A percentile compares a stretch with the other conserved stretches of the same genome.
phyloP scores from a whole-genome alignment of 805 yeast species.

The Naumovozyma castellii region DNA sequence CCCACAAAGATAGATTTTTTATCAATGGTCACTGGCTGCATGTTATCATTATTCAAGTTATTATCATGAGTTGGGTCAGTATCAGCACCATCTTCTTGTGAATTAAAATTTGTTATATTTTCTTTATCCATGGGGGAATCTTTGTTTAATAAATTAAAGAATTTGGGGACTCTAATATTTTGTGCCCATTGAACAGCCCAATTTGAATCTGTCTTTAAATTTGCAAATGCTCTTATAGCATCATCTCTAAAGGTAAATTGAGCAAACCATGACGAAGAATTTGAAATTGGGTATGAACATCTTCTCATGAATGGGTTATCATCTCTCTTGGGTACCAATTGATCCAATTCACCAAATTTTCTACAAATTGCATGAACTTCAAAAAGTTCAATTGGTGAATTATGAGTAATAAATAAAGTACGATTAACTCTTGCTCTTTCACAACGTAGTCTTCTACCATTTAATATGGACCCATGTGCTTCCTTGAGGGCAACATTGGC shows the following conservation, averaged over 20 bases:
- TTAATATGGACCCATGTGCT: constrained; percentile 60
- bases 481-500: constrained; percentile 56
- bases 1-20: constrained; percentile 72
- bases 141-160: constrained; percentile 20
- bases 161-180: constrained; percentile 51
- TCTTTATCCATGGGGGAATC: constrained; percentile 1
- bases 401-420: constrained; percentile 52
- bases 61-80: not conserved
- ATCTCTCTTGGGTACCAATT: constrained; percentile 39
- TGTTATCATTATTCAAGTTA: constrained; percentile 3
- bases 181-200: constrained; percentile 80
- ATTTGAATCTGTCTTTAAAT: constrained; percentile 43
- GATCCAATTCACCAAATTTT: constrained; percentile 70
- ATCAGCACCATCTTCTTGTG: constrained; percentile 3
- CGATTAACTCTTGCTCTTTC: constrained; percentile 89
- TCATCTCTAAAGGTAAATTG: constrained; percentile 77
- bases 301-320: constrained; percentile 13
- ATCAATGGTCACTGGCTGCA: constrained; percentile 40
- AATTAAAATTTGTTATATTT: not conserved
- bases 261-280: constrained; percentile 53
- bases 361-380: constrained; percentile 35
- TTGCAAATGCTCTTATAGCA: constrained; percentile 77
- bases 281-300: constrained; percentile 13
- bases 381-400: constrained; percentile 16
- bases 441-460: constrained; percentile 73